These are phyloP conservation scores for Lachancea dasiensis DNA, from an alignment of 805 yeast genomes.

Conservation along the genomic window DNA sequence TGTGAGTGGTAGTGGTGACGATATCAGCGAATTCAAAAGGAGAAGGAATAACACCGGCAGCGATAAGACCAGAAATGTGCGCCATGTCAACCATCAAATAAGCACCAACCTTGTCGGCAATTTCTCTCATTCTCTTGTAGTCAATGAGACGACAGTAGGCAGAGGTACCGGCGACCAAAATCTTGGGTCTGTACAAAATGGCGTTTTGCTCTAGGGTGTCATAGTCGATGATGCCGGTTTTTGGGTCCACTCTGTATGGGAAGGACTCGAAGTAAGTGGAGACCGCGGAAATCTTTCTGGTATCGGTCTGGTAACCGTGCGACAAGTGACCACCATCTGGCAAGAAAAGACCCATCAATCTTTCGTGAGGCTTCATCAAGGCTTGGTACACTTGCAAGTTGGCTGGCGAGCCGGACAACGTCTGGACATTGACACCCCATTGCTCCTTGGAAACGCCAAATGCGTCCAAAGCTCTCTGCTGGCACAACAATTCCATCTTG, in stretches of 20 bases:
- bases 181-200: constrained; percentile 88
- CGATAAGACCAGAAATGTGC: constrained; percentile 91
- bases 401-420: constrained; percentile 96
- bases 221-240: constrained; percentile 93
- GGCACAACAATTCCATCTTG: constrained; percentile 87
- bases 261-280: constrained; percentile 96
- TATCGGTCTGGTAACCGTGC: constrained; percentile 95
- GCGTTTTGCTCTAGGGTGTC: constrained; percentile 93
- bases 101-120: constrained; percentile 97
- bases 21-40: constrained; percentile 97
- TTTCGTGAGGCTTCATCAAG: constrained; percentile 88
- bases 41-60: constrained; percentile 92
- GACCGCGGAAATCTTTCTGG: constrained; percentile 89
- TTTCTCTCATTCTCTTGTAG: constrained; percentile 92
- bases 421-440: constrained; percentile 98
- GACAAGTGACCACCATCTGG: constrained; percentile 99
- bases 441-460: constrained; percentile 70
- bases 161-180: constrained; percentile 95
- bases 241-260: constrained; percentile 93
- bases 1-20: constrained; percentile 98
- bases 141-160: constrained; percentile 97
- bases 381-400: constrained; percentile 96
- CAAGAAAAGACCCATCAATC: constrained; percentile 95
- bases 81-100: constrained; percentile 97
- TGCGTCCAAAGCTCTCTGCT: constrained; percentile 88